Evolutionary conservation across 169 alveolate species (phyloP), one percentile per base, ranked within the genome.

Genomic region (Plasmodium ovale): DNA sequence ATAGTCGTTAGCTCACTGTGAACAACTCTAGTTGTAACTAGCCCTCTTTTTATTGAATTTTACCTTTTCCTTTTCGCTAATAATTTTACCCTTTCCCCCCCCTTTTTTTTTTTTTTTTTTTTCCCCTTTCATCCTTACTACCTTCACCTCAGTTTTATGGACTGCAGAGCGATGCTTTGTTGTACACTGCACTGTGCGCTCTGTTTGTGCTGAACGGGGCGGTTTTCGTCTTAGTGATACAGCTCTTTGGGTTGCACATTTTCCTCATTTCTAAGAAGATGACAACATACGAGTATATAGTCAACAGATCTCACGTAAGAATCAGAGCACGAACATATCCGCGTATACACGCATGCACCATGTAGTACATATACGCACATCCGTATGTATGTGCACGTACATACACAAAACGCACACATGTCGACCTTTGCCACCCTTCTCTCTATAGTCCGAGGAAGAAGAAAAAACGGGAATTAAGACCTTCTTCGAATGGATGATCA

Each of bases 251-350:
- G 14, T 88, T 92, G 25, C 95, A 92, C 53, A 87, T 87, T 39
- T 92, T 87, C 49, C 87, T 92, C 42, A 74, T 70, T 21, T 79
- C 88, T 56, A 90, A 90, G 53, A 85, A 73, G 21, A 62, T 92
- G 79, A 92, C 95, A n/a, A 92, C 95, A 1, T 92, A 89, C 31
- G 95, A 92, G 49, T 92, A 92, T 49, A 88, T 87, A 62, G 77
- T 88, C 23, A 88, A 73, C 88, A 87, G 87, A 47, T 88, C 88
- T 12, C 54, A 69, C 19, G 89, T 77, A 77, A 56, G 72, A 60
- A 49, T 9, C 10, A 29, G 9, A 29, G 10, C 6, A 29, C 2
- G 56, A 56, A 29, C n/a, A 12, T 10, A 47, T 37, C 31, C 1
- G 16, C 25, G 67, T 33, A 21, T 42, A 35, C 29, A 25, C 68